Percentiles rank a stretch among this genome's conserved stretches.
Conservation (phyloP, 2,329 filamentous ascomycete species). For the Alternaria consortialis region DNA sequence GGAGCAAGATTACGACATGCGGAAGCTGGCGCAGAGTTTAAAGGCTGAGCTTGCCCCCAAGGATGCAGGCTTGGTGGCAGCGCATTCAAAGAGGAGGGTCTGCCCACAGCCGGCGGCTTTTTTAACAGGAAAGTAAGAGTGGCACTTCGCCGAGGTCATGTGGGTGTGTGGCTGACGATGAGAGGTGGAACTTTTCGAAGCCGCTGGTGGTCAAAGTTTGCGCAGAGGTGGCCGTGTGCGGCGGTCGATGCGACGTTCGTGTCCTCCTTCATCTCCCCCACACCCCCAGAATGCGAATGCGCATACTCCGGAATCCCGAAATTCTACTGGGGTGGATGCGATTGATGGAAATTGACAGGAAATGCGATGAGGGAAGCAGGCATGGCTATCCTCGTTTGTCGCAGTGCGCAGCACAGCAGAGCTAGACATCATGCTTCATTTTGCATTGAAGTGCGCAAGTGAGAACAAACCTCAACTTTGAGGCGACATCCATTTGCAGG, state of each 20-base stretch:
- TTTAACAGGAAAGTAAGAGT: conserved; percentile 5
- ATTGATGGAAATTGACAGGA: conserved; percentile 10
- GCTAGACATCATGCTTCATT: not conserved
- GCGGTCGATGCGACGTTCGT: conserved; percentile 12
- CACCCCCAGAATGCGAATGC: conserved; percentile 4
- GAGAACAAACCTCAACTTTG: not conserved
- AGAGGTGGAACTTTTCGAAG: conserved; percentile 32
- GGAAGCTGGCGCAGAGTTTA: conserved; percentile 16
- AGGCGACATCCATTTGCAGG: not conserved
- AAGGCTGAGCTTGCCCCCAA: conserved; percentile 13
- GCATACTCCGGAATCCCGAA: not conserved
- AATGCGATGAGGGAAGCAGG: not conserved
- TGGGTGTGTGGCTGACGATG: conserved; percentile 18
- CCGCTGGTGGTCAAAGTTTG: conserved; percentile 18
- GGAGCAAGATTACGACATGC: conserved; percentile 23
- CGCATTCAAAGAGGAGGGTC: not conserved
- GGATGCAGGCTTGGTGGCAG: conserved; percentile 8
- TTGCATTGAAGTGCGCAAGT: conserved; percentile 1
- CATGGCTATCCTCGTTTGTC: conserved; percentile 8
- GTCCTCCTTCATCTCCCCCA: conserved; percentile 13
- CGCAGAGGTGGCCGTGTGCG: conserved; percentile 11
- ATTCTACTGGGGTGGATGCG: conserved; percentile 4
- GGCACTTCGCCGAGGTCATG: conserved; percentile 14
- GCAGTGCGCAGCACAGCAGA: not conserved
- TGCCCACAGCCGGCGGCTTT: conserved; percentile 11